Base-by-base conservation (phyloP, 2,329 filamentous ascomycete species). In the Chaetomiaceae sp. region DNA sequence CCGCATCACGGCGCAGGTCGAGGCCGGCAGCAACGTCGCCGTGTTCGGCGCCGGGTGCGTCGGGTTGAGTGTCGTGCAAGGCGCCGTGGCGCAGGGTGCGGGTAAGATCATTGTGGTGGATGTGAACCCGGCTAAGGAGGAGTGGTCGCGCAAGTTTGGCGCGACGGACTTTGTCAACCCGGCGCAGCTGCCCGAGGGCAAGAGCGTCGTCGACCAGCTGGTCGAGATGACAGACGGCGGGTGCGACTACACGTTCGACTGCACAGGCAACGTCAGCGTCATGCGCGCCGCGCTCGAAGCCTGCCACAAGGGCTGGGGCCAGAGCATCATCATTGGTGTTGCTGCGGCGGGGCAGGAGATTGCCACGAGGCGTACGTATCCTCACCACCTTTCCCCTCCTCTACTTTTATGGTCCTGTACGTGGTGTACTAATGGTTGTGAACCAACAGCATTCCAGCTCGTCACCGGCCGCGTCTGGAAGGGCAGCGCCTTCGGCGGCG, bases 201-300 rank as follows among this genome's bases (percentile, higher is more conserved):
- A 91, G 76, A 88, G 79, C 50, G 86, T 97, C 58, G 88, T 94
- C 61, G 88, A 95, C 63, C 85, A 91, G 73, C 78, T 98, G 55
- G 81, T 97, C 58, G 91, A 97, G 71, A 89, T 97, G 85, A 98
- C 93, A 2, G 93, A 97, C 62, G 93, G 93, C 56, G 93, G 93
- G 42, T 95, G 89, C 66, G 93, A 98, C 74, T 97, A 96, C 75
- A 98, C 93, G 40, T 98, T 98, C 65, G 93, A 98, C 74, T 97
- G 93, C 78, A 98, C 93, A 6, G 93, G 93, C 50, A 97, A 97
- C 63, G 90, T 97, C 43, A 80, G 83, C 58, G 93, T 98, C 46
- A 98, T 95, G 93, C 80, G 93, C 54, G 86, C 88, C 43, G 93
- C 93, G 33, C 81, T 98, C 50, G 91, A 98, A 74, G 90, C 93